Base-by-base conservation (phyloP, 352 stramenopile genomes). In the Phytophthora sansomeana region DNA sequence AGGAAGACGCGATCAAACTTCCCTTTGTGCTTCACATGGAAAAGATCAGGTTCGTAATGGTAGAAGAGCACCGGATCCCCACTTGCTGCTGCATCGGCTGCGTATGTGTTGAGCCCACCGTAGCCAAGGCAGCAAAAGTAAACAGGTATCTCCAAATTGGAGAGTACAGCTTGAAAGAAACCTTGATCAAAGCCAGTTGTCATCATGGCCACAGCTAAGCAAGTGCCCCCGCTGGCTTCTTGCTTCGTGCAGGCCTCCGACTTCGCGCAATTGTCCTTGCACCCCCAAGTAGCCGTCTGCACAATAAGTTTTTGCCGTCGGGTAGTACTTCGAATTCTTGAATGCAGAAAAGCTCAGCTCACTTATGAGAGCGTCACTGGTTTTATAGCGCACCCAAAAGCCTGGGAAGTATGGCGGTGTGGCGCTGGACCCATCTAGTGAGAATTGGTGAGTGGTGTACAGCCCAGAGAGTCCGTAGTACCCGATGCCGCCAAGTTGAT, bases 91-190 rank as follows among this genome's bases (percentile, higher is more conserved):
- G 63, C 56, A 0, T 78, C 70, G 3, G 78, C 36, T 4, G 67
- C 77, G 32, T 75, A 86, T 9, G 63, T 26, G 14, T 74, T 63
- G 1, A 81, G 58, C 7, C 52, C 75, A 13, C 55, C 62, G 28
- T 85, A 81, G 4, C 77, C 79, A 11, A 85, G 50, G 42, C 86
- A 90, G 66, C 81, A 89, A 32, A 90, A 86, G 63, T 89, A 90
- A 0, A 79, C 74, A 0, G 79, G 79, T 13, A 90, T 76, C 5
- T 63, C 53, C 13, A 80, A 44, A 50, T 90, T 90, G n/a, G 62
- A 52, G 28, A 89, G 46, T 9, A 77, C 50, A 0, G 79, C 63
- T 49, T 84, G 76, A 24, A 86, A 63, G 17, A 79, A 90, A 0
- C 76, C 79, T 11, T 66, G 65, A 29, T 89, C 79, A n/a, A 71